Evolutionary conservation across 257 asterid species (phyloP).

Genomic region (Nicotiana tabacum): DNA sequence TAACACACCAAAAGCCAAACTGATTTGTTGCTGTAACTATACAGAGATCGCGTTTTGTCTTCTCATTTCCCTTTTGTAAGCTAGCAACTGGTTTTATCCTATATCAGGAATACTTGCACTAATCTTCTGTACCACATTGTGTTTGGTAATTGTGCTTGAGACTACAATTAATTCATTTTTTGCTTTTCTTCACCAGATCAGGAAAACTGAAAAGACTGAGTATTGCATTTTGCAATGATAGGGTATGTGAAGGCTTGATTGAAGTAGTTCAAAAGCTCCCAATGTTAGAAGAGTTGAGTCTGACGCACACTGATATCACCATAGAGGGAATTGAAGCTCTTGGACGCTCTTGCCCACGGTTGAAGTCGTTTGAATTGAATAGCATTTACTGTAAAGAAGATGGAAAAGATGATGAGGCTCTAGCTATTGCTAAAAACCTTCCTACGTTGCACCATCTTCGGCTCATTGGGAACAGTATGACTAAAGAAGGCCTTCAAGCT

Average conservation of each 20-base stretch:
- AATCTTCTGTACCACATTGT: too few species aligned
- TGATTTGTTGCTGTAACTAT: too few species aligned
- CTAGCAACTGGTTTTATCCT: too few species aligned
- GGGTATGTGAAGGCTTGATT: not conserved
- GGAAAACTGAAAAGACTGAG: not conserved
- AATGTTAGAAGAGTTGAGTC: slow-evolving; percentile 27
- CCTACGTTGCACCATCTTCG: not conserved
- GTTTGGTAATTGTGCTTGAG: too few species aligned
- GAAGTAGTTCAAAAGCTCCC: not conserved
- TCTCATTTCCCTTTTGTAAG: too few species aligned
- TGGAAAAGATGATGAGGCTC: not conserved
- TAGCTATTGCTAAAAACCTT: not conserved
- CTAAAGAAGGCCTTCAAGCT: slow-evolving; percentile 20
- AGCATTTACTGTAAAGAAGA: not conserved
- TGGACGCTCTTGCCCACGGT: slow-evolving; percentile 34
- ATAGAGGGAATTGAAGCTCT: slow-evolving; percentile 24
- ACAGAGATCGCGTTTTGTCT: too few species aligned
- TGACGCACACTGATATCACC: slow-evolving; percentile 13
- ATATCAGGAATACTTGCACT: too few species aligned
- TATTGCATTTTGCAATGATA: not conserved
- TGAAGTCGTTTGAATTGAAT: slow-evolving; percentile 23
- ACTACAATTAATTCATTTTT: too few species aligned
- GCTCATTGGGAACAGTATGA: not conserved
- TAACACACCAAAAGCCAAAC: too few species aligned
- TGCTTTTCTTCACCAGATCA: too few species aligned